phyloP scores from a whole-genome alignment of 108 stramenopile species.

The Nannochloropsis granulata region DNA sequence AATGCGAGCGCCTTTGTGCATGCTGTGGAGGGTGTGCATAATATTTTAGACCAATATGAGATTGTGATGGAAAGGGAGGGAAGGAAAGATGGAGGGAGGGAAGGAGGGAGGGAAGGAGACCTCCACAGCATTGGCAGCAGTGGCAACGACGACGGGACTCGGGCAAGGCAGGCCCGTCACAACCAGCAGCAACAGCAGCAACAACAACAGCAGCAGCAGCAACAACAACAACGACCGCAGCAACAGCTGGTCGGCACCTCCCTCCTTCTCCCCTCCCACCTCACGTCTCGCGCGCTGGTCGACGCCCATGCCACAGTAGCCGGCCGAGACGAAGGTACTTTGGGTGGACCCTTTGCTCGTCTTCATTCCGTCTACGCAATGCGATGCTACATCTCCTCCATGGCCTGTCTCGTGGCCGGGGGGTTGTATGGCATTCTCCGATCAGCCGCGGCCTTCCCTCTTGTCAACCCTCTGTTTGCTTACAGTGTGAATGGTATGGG shows the following conservation, averaged over 20 bases:
- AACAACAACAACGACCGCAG: no score
- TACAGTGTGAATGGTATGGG: neutral
- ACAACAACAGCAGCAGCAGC: neutral
- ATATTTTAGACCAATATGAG: neutral
- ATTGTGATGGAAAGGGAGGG: neutral
- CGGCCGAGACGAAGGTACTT: neutral
- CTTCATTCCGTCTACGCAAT: neutral
- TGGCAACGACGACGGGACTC: neutral
- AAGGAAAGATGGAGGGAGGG: neutral
- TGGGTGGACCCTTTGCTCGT: neutral
- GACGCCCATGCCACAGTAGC: neutral
- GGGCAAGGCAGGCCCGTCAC: neutral
- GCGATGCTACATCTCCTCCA: neutral
- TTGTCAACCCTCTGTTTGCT: neutral
- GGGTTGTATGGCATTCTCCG: neutral
- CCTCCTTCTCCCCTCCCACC: neutral
- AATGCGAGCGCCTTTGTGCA: neutral
- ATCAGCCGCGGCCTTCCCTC: neutral
- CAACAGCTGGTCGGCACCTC: no score
- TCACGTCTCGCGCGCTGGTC: neutral
- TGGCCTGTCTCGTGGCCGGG: neutral
- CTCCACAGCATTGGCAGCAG: neutral
- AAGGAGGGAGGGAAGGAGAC: neutral
- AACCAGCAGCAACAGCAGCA: neutral
- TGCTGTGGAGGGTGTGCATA: neutral